phyloP scores from a whole-genome alignment of 73 alveolate genomes.

The Durusdinium trenchii region DNA sequence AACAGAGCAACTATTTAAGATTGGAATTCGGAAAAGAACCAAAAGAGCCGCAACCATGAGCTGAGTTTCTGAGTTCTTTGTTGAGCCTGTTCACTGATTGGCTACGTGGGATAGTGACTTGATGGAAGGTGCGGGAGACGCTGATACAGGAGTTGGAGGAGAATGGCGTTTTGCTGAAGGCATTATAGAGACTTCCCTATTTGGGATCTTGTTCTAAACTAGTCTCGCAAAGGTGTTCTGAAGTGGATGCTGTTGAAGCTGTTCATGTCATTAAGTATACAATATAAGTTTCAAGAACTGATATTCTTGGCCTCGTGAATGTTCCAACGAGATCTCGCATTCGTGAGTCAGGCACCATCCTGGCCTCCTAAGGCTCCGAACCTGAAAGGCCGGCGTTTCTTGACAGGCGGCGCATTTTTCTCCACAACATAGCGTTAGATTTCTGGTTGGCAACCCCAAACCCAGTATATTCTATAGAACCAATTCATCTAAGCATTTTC shows the following conservation, averaged over 20 bases:
- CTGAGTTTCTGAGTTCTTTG: too few relatives aligned
- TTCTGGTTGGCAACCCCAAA: neutral
- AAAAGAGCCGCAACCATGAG: too few relatives aligned
- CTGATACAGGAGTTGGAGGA: constrained; percentile 56
- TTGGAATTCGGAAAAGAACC: too few relatives aligned
- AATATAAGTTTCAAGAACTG: neutral
- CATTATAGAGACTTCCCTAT: neutral
- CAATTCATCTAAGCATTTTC: neutral
- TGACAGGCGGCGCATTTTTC: neutral
- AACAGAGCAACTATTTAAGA: too few relatives aligned
- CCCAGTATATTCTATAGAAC: neutral
- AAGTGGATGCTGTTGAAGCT: too few relatives aligned
- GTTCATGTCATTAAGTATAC: too few relatives aligned
- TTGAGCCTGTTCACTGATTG: too few relatives aligned
- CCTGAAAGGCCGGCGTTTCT: neutral
- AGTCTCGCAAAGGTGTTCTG: too few relatives aligned
- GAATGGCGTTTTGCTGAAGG: constrained; percentile 47
- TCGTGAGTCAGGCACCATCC: neutral
- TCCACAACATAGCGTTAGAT: neutral
- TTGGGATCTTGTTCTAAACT: too few relatives aligned
- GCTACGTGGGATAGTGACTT: too few relatives aligned
- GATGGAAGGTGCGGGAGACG: constrained; percentile 44
- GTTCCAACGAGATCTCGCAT: neutral
- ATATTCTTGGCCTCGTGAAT: neutral
- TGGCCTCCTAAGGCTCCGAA: constrained; percentile 65